Evolutionary conservation across 352 stramenopile genomes (phyloP).

Genomic region (Phytophthora capsici): DNA sequence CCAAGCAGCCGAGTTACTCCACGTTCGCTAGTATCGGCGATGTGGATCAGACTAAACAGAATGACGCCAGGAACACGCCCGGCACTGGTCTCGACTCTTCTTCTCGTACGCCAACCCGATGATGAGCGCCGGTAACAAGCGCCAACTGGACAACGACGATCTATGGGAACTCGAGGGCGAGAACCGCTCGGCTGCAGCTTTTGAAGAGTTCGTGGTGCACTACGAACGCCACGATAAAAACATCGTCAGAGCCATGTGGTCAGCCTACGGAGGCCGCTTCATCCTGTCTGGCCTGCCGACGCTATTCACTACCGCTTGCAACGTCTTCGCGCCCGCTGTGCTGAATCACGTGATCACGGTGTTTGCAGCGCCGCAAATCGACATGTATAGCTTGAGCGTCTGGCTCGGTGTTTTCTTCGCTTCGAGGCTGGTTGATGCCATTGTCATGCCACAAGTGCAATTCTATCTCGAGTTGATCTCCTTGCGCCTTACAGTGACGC

Average conservation of each 20-base stretch:
- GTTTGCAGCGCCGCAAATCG: conserved; percentile 22
- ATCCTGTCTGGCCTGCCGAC: conserved; percentile 30
- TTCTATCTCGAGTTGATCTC: conserved; percentile 41
- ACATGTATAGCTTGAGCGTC: conserved; percentile 26
- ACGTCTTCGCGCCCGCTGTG: conserved; percentile 47
- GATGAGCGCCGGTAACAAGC: conserved; percentile 44
- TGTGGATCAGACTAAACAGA: conserved; percentile 5
- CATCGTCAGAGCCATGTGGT: conserved; percentile 29
- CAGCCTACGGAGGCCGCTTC: conserved; percentile 34
- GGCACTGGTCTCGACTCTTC: conserved; percentile 33
- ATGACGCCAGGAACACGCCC: not conserved
- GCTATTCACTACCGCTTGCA: conserved; percentile 36
- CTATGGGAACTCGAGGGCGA: conserved; percentile 46
- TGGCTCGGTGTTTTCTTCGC: conserved; percentile 57
- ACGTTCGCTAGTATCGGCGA: conserved; percentile 23
- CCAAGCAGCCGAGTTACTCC: conserved; percentile 23
- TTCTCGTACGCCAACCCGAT: conserved; percentile 50
- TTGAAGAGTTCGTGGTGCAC: conserved; percentile 24
- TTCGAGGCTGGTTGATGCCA: conserved; percentile 19
- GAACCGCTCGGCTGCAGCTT: conserved; percentile 30
- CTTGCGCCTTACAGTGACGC: conserved; percentile 37
- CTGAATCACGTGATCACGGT: conserved; percentile 52
- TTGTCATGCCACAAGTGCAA: not conserved
- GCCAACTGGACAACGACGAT: conserved; percentile 48
- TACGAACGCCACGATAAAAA: conserved; percentile 25